Evolutionary conservation across 768 basidiomycete genomes (phyloP).

Genomic region (Leccinum aurantiacum): DNA sequence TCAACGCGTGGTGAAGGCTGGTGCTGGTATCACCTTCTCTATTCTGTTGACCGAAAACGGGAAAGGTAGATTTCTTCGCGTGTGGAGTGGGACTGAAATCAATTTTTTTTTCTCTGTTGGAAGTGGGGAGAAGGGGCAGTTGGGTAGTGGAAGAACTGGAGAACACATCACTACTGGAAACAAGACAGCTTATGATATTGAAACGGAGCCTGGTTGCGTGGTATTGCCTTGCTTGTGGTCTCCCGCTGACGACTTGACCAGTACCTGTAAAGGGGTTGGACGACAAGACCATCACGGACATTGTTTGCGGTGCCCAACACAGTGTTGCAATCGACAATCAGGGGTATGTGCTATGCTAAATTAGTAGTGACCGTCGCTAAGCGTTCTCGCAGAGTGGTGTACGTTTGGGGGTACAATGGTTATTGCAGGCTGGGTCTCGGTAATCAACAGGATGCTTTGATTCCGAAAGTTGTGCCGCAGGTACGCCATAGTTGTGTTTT

Average conservation of each 20-base stretch:
- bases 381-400: slow-evolving; percentile 53
- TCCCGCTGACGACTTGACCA: slow-evolving; percentile 30
- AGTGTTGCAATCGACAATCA: slow-evolving; percentile 75
- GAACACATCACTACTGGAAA: slow-evolving; percentile 86
- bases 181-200: slow-evolving; percentile 80
- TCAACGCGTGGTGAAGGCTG: slow-evolving; percentile 68
- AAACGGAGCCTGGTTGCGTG: slow-evolving; percentile 61
- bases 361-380: slow-evolving; percentile 8
- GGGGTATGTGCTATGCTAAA: slow-evolving; percentile 46
- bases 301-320: slow-evolving; percentile 88
- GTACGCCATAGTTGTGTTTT: slow-evolving; percentile 34
- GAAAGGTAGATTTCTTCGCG: slow-evolving; percentile 50
- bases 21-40: slow-evolving; percentile 84
- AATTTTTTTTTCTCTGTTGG: slow-evolving; percentile 68
- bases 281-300: slow-evolving; percentile 75
- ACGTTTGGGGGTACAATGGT: slow-evolving; percentile 87
- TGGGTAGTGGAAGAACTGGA: slow-evolving; percentile 92
- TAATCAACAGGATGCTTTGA: slow-evolving; percentile 76
- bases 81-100: background rate
- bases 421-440: slow-evolving; percentile 91
- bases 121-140: slow-evolving; percentile 88
- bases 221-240: slow-evolving; percentile 3
- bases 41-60: slow-evolving; percentile 81
- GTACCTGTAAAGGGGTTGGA: slow-evolving; percentile 76
- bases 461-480: slow-evolving; percentile 83